A percentile compares a stretch with the other conserved stretches of the same genome.
These are phyloP conservation scores for Pyrus pyrifolia DNA, from an alignment of 306 rosid species.

Conservation along the genomic window DNA sequence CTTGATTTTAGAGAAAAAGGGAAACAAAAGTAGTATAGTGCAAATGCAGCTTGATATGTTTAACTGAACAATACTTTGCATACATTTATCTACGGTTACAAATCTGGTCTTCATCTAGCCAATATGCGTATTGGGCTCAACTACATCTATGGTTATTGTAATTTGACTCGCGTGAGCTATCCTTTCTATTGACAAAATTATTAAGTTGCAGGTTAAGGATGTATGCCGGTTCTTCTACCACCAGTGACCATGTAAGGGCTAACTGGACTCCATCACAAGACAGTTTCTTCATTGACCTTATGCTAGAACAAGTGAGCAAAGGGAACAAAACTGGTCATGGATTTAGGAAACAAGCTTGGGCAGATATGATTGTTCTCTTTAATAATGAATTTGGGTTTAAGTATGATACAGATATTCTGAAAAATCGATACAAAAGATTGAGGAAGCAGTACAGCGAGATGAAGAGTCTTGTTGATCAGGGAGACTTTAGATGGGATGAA, in stretches of 20 bases:
- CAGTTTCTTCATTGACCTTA: constrained; percentile 38
- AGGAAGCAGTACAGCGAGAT: constrained; percentile 50
- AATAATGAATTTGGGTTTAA: constrained; percentile 42
- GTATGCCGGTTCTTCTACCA: constrained; percentile 24
- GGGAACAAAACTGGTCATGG: constrained; percentile 42
- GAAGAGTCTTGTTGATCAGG: constrained; percentile 33
- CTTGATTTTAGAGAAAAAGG: too few species aligned
- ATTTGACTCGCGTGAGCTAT: neutral
- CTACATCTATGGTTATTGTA: neutral
- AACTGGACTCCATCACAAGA: constrained; percentile 57
- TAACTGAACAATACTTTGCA: too few species aligned
- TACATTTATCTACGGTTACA: neutral
- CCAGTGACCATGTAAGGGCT: constrained; percentile 34
- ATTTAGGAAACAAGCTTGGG: constrained; percentile 41
- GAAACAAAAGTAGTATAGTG: neutral
- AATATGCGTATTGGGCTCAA: neutral
- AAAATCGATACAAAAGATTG: constrained; percentile 47
- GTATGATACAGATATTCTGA: constrained; percentile 44
- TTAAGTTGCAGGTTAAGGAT: constrained; percentile 33
- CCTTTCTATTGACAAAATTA: neutral
- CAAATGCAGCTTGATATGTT: neutral
- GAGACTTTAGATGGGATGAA: constrained; percentile 45
- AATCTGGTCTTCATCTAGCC: neutral
- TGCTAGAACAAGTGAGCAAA: constrained; percentile 38
- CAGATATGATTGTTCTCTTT: constrained; percentile 42